Evolutionary conservation across 1,284 basidiomycete genomes (phyloP).

Genomic region (Cutaneotrichosporon curvatum): DNA sequence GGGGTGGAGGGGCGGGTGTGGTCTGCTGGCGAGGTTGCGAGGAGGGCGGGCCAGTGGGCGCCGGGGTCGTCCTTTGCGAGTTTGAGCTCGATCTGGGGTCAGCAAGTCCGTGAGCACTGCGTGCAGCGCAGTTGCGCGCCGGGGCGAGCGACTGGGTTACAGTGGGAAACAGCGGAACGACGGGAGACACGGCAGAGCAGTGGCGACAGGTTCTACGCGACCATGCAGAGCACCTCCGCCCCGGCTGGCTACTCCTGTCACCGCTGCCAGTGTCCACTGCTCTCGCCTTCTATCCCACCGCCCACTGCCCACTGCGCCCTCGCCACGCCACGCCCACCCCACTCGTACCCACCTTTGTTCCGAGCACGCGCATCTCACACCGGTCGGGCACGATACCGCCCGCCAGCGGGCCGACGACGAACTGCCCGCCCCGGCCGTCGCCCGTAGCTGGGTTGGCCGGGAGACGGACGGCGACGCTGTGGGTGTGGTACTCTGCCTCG

Average conservation of each 20-base stretch:
- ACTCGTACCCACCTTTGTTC: conserved; percentile 77
- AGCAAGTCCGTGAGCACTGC: neutral
- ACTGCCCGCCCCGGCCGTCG: conserved; percentile 52
- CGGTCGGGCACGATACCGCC: conserved; percentile 64
- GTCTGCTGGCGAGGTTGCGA: conserved; percentile 2
- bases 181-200: no score
- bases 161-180: no score
- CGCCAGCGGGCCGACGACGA: conserved; percentile 60
- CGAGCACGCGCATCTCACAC: conserved; percentile 62
- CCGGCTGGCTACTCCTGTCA: no score
- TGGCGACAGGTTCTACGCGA: no score
- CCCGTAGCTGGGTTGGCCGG: conserved; percentile 52
- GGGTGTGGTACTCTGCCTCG: conserved; percentile 49
- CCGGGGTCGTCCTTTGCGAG: conserved; percentile 32
- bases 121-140: no score
- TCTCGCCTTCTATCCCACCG: no score
- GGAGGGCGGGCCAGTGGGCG: conserved; percentile 53
- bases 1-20: neutral
- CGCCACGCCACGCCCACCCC: conserved; percentile 43
- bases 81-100: conserved; percentile 39
- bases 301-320: no score
- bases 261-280: no score
- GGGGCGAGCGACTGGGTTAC: no score
- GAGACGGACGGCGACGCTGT: conserved; percentile 31
- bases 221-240: no score